A percentile compares a stretch with the other conserved stretches of the same genome.
Conservation (phyloP, 306 rosid species). For the Cicer yamashitae region DNA sequence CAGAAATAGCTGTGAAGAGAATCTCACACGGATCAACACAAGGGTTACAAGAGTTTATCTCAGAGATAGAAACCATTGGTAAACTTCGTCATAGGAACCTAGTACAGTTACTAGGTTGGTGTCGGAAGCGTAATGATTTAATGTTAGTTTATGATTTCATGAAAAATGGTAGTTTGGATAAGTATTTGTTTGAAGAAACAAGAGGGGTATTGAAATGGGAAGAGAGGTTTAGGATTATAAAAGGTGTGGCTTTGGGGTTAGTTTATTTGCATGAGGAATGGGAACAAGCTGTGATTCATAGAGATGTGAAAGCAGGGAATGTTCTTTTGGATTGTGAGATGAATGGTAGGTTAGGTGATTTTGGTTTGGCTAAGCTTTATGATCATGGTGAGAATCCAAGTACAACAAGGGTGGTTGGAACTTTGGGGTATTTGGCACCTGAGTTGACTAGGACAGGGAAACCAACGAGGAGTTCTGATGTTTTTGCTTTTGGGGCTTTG, state of each 20-base stretch:
- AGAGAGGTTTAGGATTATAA: constrained; percentile 61
- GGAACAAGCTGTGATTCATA: constrained; percentile 71
- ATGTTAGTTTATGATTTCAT: constrained; percentile 63
- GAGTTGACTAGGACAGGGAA: constrained; percentile 68
- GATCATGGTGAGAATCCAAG: constrained; percentile 60
- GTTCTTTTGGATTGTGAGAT: constrained; percentile 63
- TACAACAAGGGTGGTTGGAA: constrained; percentile 70
- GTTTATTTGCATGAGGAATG: constrained; percentile 69
- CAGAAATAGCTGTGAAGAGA: constrained; percentile 61
- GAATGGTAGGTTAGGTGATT: constrained; percentile 63
- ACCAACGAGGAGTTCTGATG: constrained; percentile 59
- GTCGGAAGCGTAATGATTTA: constrained; percentile 54
- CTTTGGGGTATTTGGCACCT: constrained; percentile 67
- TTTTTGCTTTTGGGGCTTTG: constrained; percentile 67
- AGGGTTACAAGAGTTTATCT: constrained; percentile 59
- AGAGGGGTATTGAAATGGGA: constrained; percentile 55
- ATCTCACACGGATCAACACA: constrained; percentile 65
- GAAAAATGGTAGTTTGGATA: constrained; percentile 69
- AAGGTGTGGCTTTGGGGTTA: constrained; percentile 64
- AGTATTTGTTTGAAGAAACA: constrained; percentile 54
- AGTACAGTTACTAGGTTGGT: constrained; percentile 70
- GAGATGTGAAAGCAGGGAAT: constrained; percentile 71
- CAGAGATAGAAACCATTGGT: constrained; percentile 65
- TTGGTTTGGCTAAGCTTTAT: constrained; percentile 65
- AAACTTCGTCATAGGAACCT: constrained; percentile 68